phyloP scores from a whole-genome alignment of 805 yeast genomes.

The Starmerella potacharoeniae region DNA sequence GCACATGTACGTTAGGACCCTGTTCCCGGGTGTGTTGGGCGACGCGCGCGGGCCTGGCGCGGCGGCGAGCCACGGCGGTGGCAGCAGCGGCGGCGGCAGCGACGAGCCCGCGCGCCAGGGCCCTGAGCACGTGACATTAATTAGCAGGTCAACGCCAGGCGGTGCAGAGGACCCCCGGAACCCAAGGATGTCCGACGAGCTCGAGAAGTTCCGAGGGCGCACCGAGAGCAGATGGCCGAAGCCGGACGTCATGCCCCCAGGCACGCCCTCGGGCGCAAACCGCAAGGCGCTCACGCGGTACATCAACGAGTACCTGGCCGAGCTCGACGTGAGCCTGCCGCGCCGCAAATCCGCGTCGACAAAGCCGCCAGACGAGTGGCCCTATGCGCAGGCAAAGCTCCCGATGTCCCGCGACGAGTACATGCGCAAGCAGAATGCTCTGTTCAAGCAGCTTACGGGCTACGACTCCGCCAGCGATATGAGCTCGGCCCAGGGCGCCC shows the following conservation, averaged over 20 bases:
- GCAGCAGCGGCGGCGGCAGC: too few relatives aligned
- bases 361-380: conserved; percentile 13
- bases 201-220: conserved; percentile 13
- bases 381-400: conserved; percentile 6
- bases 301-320: conserved; percentile 11
- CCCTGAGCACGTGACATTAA: not conserved
- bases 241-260: conserved; percentile 2
- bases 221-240: conserved; percentile 19
- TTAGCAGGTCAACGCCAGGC: not conserved
- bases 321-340: conserved; percentile 4
- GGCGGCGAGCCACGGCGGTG: too few relatives aligned
- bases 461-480: conserved; percentile 9
- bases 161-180: not conserved
- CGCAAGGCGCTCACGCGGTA: conserved; percentile 18
- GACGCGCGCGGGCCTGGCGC: too few relatives aligned
- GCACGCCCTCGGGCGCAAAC: conserved; percentile 10
- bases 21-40: too few relatives aligned
- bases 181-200: conserved; percentile 13
- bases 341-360: not conserved
- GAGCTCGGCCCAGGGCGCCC: conserved; percentile 4
- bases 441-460: conserved; percentile 23
- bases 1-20: too few relatives aligned
- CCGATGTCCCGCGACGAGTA: conserved; percentile 21
- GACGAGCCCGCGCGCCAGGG: too few relatives aligned
- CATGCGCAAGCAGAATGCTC: conserved; percentile 22